Conservation (phyloP, 2,329 filamentous ascomycete species). For the Diaporthe ilicicola region DNA sequence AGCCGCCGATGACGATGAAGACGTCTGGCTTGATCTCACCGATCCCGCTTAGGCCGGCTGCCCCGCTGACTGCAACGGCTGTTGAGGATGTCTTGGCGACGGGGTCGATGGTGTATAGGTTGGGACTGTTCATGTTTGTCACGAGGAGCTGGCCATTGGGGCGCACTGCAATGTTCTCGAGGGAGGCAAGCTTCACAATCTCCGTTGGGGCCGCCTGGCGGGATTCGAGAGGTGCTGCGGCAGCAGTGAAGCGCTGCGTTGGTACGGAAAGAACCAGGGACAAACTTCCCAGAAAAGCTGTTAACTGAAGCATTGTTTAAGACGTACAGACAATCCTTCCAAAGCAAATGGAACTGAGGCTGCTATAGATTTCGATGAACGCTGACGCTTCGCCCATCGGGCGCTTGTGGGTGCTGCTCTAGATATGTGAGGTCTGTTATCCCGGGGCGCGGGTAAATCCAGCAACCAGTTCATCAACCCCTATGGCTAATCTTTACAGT, state of each 20-base stretch:
- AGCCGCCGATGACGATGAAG: constrained; percentile 41
- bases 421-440: background rate
- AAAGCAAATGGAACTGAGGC: background rate
- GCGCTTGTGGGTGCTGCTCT: background rate
- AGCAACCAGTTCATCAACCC: background rate
- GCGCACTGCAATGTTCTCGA: constrained; percentile 44
- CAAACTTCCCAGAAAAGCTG: background rate
- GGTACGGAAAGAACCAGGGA: background rate
- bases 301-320: background rate
- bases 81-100: constrained; percentile 40
- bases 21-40: constrained; percentile 40
- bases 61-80: constrained; percentile 40
- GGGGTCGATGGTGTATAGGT: constrained; percentile 42
- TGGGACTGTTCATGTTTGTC: constrained; percentile 45
- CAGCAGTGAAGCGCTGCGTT: background rate
- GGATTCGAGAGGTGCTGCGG: constrained; percentile 29
- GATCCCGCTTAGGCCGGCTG: constrained; percentile 42
- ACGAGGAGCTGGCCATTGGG: constrained; percentile 43
- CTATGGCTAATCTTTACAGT: constrained; percentile 11
- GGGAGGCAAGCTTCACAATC: constrained; percentile 39
- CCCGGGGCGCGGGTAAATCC: background rate
- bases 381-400: background rate
- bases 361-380: background rate
- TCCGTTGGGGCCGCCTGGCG: constrained; percentile 39
- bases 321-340: background rate